Evolutionary conservation across 345 rosid species (phyloP).

Genomic region (Citrus reticulata): DNA sequence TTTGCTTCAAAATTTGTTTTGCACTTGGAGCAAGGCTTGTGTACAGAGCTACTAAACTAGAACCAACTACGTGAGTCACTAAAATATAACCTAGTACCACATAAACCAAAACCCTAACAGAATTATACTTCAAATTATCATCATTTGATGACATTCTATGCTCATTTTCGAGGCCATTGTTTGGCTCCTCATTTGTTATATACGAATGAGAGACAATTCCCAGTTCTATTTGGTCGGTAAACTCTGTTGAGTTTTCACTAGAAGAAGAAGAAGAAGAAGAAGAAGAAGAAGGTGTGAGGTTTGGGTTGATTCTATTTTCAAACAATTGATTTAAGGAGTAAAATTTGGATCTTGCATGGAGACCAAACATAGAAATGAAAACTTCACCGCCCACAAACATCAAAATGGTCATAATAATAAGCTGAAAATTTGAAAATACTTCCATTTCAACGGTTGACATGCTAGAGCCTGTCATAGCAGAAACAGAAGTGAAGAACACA

Average conservation of each 20-base stretch:
- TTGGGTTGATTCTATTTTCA: too few relatives aligned
- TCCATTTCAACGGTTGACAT: slow-evolving; percentile 84
- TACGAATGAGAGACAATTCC: too few relatives aligned
- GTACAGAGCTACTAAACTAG: slow-evolving; percentile 21
- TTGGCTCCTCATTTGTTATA: too few relatives aligned
- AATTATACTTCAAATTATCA: not conserved
- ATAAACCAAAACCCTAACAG: slow-evolving; percentile 16
- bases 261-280: too few relatives aligned
- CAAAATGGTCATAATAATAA: slow-evolving; percentile 43
- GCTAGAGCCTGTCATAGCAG: slow-evolving; percentile 59
- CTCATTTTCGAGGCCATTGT: too few relatives aligned
- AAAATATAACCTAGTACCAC: slow-evolving; percentile 33
- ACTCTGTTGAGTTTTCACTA: too few relatives aligned
- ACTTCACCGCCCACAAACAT: slow-evolving; percentile 60
- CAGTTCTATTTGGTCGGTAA: too few relatives aligned
- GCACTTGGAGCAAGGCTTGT: slow-evolving; percentile 24
- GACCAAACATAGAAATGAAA: slow-evolving; percentile 19
- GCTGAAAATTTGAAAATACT: slow-evolving; percentile 61
- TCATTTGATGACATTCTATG: too few relatives aligned
- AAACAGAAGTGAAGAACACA: slow-evolving; percentile 68
- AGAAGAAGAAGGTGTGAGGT: too few relatives aligned
- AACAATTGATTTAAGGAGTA: too few relatives aligned
- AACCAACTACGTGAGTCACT: slow-evolving; percentile 18
- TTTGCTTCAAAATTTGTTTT: slow-evolving; percentile 21
- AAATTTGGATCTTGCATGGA: too few relatives aligned